Evolutionary conservation across 768 basidiomycete genomes (phyloP), one percentile per base, ranked within the genome.

Genomic region (Tulasnella calospora): DNA sequence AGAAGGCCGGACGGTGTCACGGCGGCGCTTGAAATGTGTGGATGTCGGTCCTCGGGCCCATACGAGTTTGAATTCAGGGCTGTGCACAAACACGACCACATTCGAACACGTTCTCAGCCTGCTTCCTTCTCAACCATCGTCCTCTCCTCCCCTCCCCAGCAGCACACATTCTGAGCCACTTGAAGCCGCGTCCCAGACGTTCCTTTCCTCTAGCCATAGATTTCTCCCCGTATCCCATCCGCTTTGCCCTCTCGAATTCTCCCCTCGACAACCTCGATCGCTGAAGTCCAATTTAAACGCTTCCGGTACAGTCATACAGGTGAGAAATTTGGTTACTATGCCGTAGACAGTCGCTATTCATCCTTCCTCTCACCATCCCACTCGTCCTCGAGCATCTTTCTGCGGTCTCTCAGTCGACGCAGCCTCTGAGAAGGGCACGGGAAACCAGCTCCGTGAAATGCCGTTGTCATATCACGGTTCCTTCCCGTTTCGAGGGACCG

Each of bases 11-110:
- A 67, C 61, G 61, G 61, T 30, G 61, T 30, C 61, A 67, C 61
- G 61, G 61, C 61, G 61, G 61, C 61, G 61, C 61, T 67, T 67
- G 61, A 67, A 67, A 67, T 23, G 51, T 67, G 61, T 67, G 61
- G 61, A 67, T 17, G 27, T 30, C 61, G 27, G 30, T 15, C 23
- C 15, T 30, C 8, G 57, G 9, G 6, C 27, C 27, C 61, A n/a
- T n/a, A n/a, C 61, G 13, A 44, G 44, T 44, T 55, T 57, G 23
- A 10, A 67, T 67, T 67, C 61, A 67, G 61, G 61, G 61, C 61
- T 67, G 61, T 67, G 61, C 33, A 67, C 61, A 67, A 67, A 67
- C 61, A 67, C 15, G 61, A 67, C 61, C 61, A 67, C 61, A 67
- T 67, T 33, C 61, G 61, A 67, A 67, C 61, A 67, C 61, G 61